Conservation (phyloP, 75 land plant genomes). For the Pseudotsuga menziesii region DNA sequence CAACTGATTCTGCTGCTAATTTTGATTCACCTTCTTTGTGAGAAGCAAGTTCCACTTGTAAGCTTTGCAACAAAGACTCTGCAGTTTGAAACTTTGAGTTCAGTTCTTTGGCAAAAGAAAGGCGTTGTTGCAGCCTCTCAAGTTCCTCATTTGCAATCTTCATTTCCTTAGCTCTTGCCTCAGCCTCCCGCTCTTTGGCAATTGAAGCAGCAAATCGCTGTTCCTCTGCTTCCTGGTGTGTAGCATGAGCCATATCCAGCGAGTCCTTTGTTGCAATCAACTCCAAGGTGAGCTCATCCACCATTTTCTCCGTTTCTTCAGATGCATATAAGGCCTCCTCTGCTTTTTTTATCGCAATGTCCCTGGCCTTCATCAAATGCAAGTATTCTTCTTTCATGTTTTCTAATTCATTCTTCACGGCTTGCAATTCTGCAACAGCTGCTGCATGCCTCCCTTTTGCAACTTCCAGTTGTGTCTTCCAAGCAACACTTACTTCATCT, state of each 20-base stretch:
- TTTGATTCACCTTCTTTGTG: slow-evolving; percentile 41
- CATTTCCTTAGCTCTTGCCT: slow-evolving; percentile 43
- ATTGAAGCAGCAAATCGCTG: slow-evolving; percentile 44
- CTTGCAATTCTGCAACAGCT: slow-evolving; percentile 53
- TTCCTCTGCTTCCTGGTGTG: slow-evolving; percentile 65
- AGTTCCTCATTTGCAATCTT: slow-evolving; percentile 54
- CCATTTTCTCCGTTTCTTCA: slow-evolving; percentile 51
- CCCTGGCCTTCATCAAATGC: slow-evolving; percentile 34
- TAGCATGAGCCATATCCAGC: slow-evolving; percentile 54
- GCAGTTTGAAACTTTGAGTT: slow-evolving; percentile 48
- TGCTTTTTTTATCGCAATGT: slow-evolving; percentile 38
- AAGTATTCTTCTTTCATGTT: slow-evolving; percentile 30
- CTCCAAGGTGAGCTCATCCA: slow-evolving; percentile 67
- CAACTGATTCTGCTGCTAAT: slow-evolving; percentile 18
- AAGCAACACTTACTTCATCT: slow-evolving; percentile 56
- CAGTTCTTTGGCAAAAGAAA: slow-evolving; percentile 36
- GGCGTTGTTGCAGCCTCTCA: slow-evolving; percentile 38
- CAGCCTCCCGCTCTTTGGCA: slow-evolving; percentile 30
- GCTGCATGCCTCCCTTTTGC: slow-evolving; percentile 46
- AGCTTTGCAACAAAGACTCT: slow-evolving; percentile 30
- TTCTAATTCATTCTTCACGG: slow-evolving; percentile 59
- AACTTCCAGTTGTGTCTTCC: slow-evolving; percentile 65
- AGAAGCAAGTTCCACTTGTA: slow-evolving; percentile 57
- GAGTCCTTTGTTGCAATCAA: slow-evolving; percentile 59
- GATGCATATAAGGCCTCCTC: slow-evolving; percentile 34